A percentile compares a stretch with the other conserved stretches of the same genome.
Evolutionary conservation across 140 eudicot species (phyloP).

Genomic region (Flaveria floridana): DNA sequence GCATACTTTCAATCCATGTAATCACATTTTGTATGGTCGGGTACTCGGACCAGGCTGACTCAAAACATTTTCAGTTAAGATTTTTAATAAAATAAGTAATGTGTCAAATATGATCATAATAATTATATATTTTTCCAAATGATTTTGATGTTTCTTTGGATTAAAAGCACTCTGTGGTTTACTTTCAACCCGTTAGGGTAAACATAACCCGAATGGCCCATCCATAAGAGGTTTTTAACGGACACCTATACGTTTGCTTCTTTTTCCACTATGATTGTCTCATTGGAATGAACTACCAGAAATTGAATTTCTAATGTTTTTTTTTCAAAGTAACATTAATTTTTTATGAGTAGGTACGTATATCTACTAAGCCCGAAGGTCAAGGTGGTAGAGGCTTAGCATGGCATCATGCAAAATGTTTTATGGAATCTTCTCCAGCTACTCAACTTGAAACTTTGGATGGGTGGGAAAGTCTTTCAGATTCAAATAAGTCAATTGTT

Average conservation of each 20-base stretch:
- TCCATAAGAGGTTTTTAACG: background rate
- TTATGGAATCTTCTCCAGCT: slow-evolving; percentile 52
- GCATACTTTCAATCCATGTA: background rate
- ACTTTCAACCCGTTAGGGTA: background rate
- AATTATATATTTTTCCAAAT: background rate
- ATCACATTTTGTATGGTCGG: background rate
- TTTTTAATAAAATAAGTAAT: background rate
- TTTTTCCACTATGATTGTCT: background rate
- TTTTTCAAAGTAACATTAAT: background rate
- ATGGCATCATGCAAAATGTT: slow-evolving; percentile 93
- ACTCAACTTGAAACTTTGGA: slow-evolving; percentile 53
- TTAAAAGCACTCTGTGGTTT: background rate
- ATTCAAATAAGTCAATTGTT: slow-evolving; percentile 56
- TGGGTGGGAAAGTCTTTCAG: slow-evolving; percentile 72
- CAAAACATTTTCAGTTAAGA: background rate
- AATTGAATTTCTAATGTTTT: background rate
- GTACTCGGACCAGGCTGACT: background rate
- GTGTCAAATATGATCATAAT: background rate
- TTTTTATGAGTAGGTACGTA: slow-evolving; percentile 60
- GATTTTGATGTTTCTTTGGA: background rate
- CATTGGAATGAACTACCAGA: background rate
- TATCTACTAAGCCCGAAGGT: slow-evolving; percentile 81
- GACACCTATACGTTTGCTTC: background rate
- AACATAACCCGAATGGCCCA: background rate
- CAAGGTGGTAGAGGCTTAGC: slow-evolving; percentile 73